Base-by-base conservation (phyloP, 1,284 basidiomycete species). In the Tilletia caries region DNA sequence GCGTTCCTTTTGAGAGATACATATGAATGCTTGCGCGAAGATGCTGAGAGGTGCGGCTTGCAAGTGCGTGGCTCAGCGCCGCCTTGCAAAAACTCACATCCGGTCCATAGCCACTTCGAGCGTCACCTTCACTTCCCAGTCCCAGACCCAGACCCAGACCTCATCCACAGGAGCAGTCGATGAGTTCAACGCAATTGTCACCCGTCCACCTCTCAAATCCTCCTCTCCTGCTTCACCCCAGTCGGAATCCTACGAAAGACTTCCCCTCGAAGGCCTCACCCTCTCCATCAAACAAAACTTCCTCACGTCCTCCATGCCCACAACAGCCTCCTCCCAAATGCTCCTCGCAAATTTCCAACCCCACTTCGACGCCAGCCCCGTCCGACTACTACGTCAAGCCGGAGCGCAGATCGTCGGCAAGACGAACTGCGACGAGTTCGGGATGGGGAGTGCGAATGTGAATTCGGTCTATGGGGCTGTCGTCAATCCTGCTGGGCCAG, bases 341-440 rank as follows among this genome's bases (percentile, higher is more conserved):
- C 76, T 83, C 12, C n/a, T 25, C 52, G 8, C 29, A 41, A 68
- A 54, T 50, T 98, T 92, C 78, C 82, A 78, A 0, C 89, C 95
- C 0, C 92, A 93, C 0, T 94, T 91, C 79, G 91, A 94, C 81
- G 93, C 95, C 62, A 93, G 93, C 0, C 91, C 91, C 3, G 92
- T 97, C 0, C 73, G 84, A 1, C 84, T 89, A 1, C 84, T 98
- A 0, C 85, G 87, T 0, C 13, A n/a, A 25, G 73, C 85, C 0
- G 86, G 93, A 1, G 93, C 91, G 0, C 83, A 87, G 10, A 88
- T 98, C 15, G 80, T 90, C 0, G 94, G 93, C 1, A 95, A 95
- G 84, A 91, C 94, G 0, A 97, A 97, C 81, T 94, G 93, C 84
- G 95, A 98, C 82, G 95, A 98, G 83, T 98, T 98, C 84, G 95